phyloP scores from a whole-genome alignment of 495 filamentous ascomycete species.

The Lepraria neglecta region DNA sequence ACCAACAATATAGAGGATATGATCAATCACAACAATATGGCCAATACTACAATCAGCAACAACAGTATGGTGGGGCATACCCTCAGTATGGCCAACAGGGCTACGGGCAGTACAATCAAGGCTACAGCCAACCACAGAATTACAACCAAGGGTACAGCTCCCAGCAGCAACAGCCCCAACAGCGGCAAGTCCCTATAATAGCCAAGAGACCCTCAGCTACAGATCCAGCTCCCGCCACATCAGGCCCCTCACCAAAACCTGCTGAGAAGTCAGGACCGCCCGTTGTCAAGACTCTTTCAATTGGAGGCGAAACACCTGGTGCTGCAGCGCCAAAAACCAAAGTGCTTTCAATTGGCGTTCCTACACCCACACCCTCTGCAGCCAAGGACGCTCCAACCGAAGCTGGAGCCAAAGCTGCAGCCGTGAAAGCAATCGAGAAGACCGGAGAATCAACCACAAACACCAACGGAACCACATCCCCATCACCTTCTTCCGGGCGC shows the following conservation, averaged over 20 bases:
- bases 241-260: slow-evolving; percentile 26
- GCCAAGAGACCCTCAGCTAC: slow-evolving; percentile 51
- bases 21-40: slow-evolving; percentile 43
- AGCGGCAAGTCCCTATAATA: slow-evolving; percentile 58
- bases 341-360: slow-evolving; percentile 58
- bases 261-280: slow-evolving; percentile 44
- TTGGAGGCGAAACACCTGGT: slow-evolving; percentile 45
- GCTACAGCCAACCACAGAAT: slow-evolving; percentile 50
- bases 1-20: slow-evolving; percentile 44
- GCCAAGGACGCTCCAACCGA: slow-evolving; percentile 49
- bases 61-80: slow-evolving; percentile 53
- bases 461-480: slow-evolving; percentile 65
- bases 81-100: slow-evolving; percentile 50
- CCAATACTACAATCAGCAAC: slow-evolving; percentile 46
- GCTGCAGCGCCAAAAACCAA: slow-evolving; percentile 55
- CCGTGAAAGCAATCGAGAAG: slow-evolving; percentile 76
- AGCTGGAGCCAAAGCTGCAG: slow-evolving; percentile 63
- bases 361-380: slow-evolving; percentile 38
- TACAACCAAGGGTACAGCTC: slow-evolving; percentile 46
- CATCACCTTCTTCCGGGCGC: slow-evolving; percentile 69
- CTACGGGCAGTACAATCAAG: slow-evolving; percentile 55
- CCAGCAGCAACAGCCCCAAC: slow-evolving; percentile 49
- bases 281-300: slow-evolving; percentile 65
- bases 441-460: slow-evolving; percentile 52
- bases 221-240: slow-evolving; percentile 36